Evolutionary conservation across 805 yeast species (phyloP), one percentile per base, ranked within the genome.

Genomic region (Candida morakotiae): DNA sequence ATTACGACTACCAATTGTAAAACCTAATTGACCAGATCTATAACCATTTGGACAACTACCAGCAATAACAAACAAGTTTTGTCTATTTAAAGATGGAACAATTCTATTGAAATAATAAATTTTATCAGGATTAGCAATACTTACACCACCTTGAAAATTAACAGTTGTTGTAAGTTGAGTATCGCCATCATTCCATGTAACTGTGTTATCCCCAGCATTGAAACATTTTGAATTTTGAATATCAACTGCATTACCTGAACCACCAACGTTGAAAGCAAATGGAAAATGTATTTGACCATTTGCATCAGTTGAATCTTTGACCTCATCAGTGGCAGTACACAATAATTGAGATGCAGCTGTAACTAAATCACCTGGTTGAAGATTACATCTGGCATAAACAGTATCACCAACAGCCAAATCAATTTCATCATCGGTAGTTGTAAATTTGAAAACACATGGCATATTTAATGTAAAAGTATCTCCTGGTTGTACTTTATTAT

Each of bases 401-500:
- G 22, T 31, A 4, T 34, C 31, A 9, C 46, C 45, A 9, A 40
- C 52, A 16, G 9, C 19, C 13, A 51, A 44, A 16, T 34, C 32
- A 10, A 57, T 33, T 2, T 44, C 19, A 18, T 41, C 7, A 9
- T 39, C 19, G 7, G 44, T 22, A 9, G 48, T 31, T 3, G 55
- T 52, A 38, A 56, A 51, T 33, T 53, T 53, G 38, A 44, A 58
- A 9, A 50, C 58, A 41, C 58, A 50, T 4, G 61, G 62, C 40
- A 59, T 32, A 18, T 35, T 34, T 32, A 59, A 49, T 9, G 47
- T 37, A 28, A 59, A 58, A 7, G 58, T 55, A 38, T 59, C 64
- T 23, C 58, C 60, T 1, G 62, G 28, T 1, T 15, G 10, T 2
- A 49, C 45, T 4, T 39, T 30, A 9, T 39, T 4, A 15, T 52